phyloP scores from a whole-genome alignment of 176 grass and related monocot species.

The Oryza meridionalis region DNA sequence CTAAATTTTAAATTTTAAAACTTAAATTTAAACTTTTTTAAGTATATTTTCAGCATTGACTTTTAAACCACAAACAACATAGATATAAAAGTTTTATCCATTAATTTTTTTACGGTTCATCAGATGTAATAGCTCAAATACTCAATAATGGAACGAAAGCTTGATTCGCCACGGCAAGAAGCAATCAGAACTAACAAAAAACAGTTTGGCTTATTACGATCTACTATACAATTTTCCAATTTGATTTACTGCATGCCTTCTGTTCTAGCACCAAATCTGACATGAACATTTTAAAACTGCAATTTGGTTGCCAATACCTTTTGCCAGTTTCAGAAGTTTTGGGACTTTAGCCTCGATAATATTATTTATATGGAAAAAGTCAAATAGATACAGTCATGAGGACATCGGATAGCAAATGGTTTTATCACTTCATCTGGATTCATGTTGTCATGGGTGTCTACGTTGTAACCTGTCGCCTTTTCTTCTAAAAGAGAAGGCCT shows the following conservation, averaged over 20 bases:
- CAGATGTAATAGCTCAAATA: neutral
- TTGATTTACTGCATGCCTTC: neutral
- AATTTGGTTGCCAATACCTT: neutral
- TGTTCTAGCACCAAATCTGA: neutral
- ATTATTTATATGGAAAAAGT: neutral
- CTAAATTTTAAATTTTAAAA: too few species aligned
- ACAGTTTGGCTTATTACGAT: neutral
- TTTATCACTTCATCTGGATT: neutral
- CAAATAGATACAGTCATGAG: neutral
- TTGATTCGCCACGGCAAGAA: slow-evolving; percentile 34
- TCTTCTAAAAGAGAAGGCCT: neutral
- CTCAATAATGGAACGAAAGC: neutral
- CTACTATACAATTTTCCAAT: too few species aligned
- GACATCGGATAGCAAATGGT: slow-evolving; percentile 19
- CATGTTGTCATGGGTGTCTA: neutral
- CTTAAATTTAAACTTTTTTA: too few species aligned
- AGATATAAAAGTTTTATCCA: too few species aligned
- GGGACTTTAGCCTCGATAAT: neutral
- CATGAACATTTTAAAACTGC: slow-evolving; percentile 24
- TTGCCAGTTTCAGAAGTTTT: neutral
- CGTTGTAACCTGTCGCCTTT: neutral
- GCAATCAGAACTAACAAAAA: neutral
- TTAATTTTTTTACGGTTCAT: too few species aligned
- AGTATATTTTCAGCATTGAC: too few species aligned
- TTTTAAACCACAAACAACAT: too few species aligned